Base-by-base conservation (phyloP, 441 rosid species). In the Arabidopsis hybrid region DNA sequence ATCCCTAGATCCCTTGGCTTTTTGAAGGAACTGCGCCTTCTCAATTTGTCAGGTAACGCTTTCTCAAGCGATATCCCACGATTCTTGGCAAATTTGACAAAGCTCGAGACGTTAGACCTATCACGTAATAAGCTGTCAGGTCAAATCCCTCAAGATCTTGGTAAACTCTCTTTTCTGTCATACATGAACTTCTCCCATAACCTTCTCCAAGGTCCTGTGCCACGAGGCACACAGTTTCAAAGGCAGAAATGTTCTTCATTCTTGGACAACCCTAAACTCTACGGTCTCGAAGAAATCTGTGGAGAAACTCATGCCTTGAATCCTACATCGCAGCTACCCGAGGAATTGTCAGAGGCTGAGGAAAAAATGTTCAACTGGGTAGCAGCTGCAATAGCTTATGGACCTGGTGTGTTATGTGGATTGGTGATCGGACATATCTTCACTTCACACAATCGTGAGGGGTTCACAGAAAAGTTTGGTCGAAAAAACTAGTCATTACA, bases 171-270 rank as follows among this genome's bases (percentile, higher is more conserved):
- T 0, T 66, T 8, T 38, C 14, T 74, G 0, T 57, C 72, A 0
- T 56, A 66, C 65, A 74, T 74, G 52, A 59, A 74, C 43, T 59
- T 74, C 60, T 74, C 78, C 7, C 65, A 65, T 35, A 74, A 74
- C 21, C 36, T 1, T 63, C 51, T 65, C 10, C 50, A 36, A 6
- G 74, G 67, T 47, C 49, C 13, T n/a, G 67, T 70, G 31, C 60
- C 74, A 49, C 34, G 76, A 18, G 36, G 69, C 38, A 63, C 76
- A 43, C 56, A 63, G 49, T 63, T 72, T 34, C 76, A 53, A 34
- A 52, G 40, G 1, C 76, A 72, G 5, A 32, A 72, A 0, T 63
- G 62, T 17, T 51, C 61, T 34, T 74, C 73, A 0, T 74, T 49
- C 73, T 4, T 3, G 16, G 66, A 32, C 5, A 74, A 66, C 38